A percentile compares a stretch with the other conserved stretches of the same genome.
Conservation (phyloP, 1,284 basidiomycete genomes). For the Cutaneotrichosporon spelunceum region DNA sequence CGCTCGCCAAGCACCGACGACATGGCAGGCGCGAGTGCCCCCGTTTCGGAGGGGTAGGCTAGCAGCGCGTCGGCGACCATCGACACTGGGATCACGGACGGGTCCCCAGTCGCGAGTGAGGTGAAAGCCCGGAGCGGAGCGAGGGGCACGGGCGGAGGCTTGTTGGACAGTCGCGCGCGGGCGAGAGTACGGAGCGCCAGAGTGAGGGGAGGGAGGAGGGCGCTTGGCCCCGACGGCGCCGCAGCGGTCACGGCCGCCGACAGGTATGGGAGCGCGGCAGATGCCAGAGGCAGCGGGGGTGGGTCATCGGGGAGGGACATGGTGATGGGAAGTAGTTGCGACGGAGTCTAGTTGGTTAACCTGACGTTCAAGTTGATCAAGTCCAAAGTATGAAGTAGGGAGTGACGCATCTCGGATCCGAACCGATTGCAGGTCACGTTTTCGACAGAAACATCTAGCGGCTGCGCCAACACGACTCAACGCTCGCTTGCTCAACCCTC, state of each 20-base stretch:
- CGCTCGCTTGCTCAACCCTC: neutral
- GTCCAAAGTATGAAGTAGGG: neutral
- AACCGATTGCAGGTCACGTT: neutral
- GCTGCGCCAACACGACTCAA: too few relatives aligned
- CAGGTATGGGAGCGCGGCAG: conserved; percentile 13
- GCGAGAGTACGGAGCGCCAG: conserved; percentile 17
- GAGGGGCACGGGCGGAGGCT: neutral
- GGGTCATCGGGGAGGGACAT: neutral
- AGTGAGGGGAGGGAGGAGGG: conserved; percentile 8
- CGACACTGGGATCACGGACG: neutral
- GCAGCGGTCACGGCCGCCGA: conserved; percentile 10
- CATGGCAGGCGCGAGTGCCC: conserved; percentile 11
- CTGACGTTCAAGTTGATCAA: neutral
- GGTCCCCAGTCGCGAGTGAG: conserved; percentile 2
- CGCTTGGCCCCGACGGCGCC: neutral
- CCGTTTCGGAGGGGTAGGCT: conserved; percentile 19
- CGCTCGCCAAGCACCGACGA: neutral
- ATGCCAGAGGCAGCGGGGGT: neutral
- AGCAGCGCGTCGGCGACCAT: conserved; percentile 20
- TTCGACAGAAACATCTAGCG: too few relatives aligned
- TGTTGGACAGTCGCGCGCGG: conserved; percentile 5
- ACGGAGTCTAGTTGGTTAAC: neutral
- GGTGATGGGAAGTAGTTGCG: neutral
- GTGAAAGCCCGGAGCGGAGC: conserved; percentile 19
- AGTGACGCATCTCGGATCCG: neutral